Percentiles rank a stretch among this genome's conserved stretches.
phyloP scores from a whole-genome alignment of 2,329 filamentous ascomycete genomes.

The Colletotrichum acutatum region DNA sequence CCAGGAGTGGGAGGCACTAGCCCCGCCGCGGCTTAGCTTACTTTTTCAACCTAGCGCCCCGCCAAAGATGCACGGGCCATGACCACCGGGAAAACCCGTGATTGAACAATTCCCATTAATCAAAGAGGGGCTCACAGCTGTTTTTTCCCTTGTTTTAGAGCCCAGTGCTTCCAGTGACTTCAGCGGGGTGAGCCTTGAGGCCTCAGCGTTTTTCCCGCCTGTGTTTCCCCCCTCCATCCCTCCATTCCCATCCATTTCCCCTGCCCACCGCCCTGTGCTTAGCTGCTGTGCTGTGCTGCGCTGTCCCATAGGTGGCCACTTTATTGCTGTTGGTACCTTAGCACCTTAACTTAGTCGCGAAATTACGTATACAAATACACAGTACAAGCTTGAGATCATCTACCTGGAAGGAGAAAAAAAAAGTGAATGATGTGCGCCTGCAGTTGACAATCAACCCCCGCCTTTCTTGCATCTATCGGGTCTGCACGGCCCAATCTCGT shows the following conservation, averaged over 20 bases:
- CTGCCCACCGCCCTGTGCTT: not conserved
- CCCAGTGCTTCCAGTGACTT: not conserved
- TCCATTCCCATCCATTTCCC: not conserved
- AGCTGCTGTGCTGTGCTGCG: too few species aligned
- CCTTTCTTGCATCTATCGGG: slow-evolving; percentile 25
- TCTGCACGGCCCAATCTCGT: not conserved
- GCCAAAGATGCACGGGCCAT: slow-evolving; percentile 28
- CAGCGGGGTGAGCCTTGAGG: not conserved
- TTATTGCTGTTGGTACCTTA: not conserved
- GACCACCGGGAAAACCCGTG: slow-evolving; percentile 29
- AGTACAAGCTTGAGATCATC: not conserved
- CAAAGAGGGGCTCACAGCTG: slow-evolving; percentile 8
- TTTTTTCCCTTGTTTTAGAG: not conserved
- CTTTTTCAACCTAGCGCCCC: slow-evolving; percentile 33
- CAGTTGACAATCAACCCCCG: not conserved
- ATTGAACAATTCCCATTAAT: slow-evolving; percentile 35
- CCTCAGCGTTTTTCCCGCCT: not conserved
- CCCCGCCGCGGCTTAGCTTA: slow-evolving; percentile 34
- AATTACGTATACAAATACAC: not conserved
- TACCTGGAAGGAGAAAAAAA: not conserved
- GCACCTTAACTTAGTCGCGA: too few species aligned
- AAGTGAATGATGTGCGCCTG: not conserved
- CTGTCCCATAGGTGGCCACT: not conserved
- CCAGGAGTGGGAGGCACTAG: slow-evolving; percentile 54
- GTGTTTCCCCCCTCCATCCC: not conserved